Percentiles rank a stretch among this genome's conserved stretches.
Evolutionary conservation across 305 asterid species (phyloP).

Genomic region (Plantago coronopus): DNA sequence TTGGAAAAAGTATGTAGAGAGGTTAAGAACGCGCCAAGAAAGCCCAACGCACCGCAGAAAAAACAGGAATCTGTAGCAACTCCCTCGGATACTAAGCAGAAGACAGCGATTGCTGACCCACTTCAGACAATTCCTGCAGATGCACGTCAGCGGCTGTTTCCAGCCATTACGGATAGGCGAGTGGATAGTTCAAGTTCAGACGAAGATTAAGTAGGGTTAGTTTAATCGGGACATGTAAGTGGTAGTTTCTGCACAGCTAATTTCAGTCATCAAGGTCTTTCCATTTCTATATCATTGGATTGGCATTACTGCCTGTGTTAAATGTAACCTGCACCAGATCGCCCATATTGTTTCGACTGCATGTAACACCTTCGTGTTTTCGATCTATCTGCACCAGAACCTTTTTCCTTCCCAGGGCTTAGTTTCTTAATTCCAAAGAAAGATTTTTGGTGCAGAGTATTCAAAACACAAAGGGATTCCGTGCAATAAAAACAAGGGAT

Average conservation of each 20-base stretch:
- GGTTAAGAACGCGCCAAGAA: constrained; percentile 41
- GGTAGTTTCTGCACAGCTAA: neutral
- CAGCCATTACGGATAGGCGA: constrained; percentile 62
- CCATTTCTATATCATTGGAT: neutral
- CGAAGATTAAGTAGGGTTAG: constrained; percentile 34
- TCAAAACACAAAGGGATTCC: neutral
- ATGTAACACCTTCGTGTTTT: neutral
- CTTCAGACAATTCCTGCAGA: constrained; percentile 29
- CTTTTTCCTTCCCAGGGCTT: neutral
- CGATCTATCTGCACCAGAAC: neutral
- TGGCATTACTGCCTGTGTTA: neutral
- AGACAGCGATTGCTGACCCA: constrained; percentile 22
- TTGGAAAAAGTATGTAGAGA: constrained; percentile 75
- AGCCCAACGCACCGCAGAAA: constrained; percentile 27
- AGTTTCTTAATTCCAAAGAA: neutral
- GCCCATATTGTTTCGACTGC: neutral
- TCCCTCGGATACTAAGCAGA: constrained; percentile 12
- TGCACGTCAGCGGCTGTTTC: constrained; percentile 56
- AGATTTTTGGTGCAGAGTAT: neutral
- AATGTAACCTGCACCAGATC: neutral
- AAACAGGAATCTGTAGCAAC: constrained; percentile 31
- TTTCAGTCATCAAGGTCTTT: neutral
- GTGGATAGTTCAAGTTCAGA: constrained; percentile 66
- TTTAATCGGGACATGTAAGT: neutral
- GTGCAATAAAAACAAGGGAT: neutral